A percentile compares a stretch with the other conserved stretches of the same genome.
Evolutionary conservation across 306 rosid genomes (phyloP).

Genomic region (Leucaena leucocephala): DNA sequence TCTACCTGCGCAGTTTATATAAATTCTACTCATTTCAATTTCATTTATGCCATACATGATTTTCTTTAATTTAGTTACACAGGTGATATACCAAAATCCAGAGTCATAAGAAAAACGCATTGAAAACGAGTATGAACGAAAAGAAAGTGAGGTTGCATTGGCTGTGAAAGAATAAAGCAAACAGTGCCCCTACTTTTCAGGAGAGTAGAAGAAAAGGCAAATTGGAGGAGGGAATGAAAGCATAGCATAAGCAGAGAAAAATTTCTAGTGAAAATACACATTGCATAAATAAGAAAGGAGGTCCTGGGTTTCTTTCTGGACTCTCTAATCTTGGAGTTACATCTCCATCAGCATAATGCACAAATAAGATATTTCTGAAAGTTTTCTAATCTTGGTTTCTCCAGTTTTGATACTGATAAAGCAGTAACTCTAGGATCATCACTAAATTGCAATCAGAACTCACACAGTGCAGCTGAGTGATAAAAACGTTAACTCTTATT

Average conservation of each 20-base stretch:
- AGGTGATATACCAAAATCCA: not conserved
- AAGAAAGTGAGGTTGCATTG: not conserved
- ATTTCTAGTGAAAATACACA: not conserved
- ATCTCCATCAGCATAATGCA: not conserved
- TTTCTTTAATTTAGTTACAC: not conserved
- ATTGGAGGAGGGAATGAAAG: not conserved
- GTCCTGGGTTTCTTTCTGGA: not conserved
- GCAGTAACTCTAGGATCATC: not conserved
- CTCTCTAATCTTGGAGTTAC: not conserved
- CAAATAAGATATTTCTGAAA: not conserved
- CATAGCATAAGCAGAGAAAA: not conserved
- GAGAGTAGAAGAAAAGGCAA: not conserved
- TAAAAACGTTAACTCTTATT: not conserved
- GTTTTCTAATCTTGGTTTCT: not conserved
- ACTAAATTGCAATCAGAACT: not conserved
- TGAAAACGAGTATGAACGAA: not conserved
- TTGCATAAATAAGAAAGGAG: not conserved
- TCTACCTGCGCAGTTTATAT: constrained; percentile 7
- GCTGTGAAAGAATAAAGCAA: not conserved
- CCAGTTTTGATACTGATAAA: not conserved
- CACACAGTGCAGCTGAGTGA: not conserved
- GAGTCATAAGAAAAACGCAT: not conserved
- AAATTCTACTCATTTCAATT: not conserved
- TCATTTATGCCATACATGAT: not conserved
- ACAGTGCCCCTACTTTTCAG: not conserved